These are phyloP conservation scores for Aspergillus funiculosus DNA, from an alignment of 495 filamentous ascomycete species.

Conservation along the genomic window DNA sequence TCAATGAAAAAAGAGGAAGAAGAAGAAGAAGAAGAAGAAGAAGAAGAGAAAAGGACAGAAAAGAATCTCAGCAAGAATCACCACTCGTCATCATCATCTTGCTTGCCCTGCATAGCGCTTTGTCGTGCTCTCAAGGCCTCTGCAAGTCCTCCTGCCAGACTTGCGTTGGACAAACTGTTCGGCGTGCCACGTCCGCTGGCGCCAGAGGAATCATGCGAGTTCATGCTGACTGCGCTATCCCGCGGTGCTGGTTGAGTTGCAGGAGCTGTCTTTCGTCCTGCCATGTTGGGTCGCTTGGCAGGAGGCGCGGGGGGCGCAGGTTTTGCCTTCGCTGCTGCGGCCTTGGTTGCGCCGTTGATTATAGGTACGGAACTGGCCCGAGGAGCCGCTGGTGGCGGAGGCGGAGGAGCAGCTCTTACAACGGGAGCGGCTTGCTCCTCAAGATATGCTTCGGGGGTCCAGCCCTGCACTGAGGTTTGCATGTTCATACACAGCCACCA, in stretches of 20 bases:
- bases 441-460: slow-evolving; percentile 90
- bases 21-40: slow-evolving; percentile 25
- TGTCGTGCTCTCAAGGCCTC: slow-evolving; percentile 74
- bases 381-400: slow-evolving; percentile 56
- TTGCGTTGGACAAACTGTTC: slow-evolving; percentile 59
- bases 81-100: slow-evolving; percentile 68
- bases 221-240: slow-evolving; percentile 69
- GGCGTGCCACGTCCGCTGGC: slow-evolving; percentile 63
- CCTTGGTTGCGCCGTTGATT: slow-evolving; percentile 44
- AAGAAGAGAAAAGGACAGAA: slow-evolving; percentile 8
- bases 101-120: slow-evolving; percentile 58
- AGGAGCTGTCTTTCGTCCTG: slow-evolving; percentile 60
- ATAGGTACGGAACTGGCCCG: slow-evolving; percentile 39
- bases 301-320: slow-evolving; percentile 77
- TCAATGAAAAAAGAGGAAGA: slow-evolving; percentile 14
- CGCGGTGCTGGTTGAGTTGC: slow-evolving; percentile 56
- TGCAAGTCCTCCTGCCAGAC: slow-evolving; percentile 77
- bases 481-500: slow-evolving; percentile 88
- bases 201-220: slow-evolving; percentile 53
- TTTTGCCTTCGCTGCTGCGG: slow-evolving; percentile 56
- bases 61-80: slow-evolving; percentile 21
- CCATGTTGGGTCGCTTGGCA: slow-evolving; percentile 69
- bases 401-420: slow-evolving; percentile 48
- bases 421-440: slow-evolving; percentile 58
- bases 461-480: slow-evolving; percentile 64